A percentile compares a stretch with the other conserved stretches of the same genome.
These are phyloP conservation scores for Aspergillus jensenii DNA, from an alignment of 2,329 filamentous ascomycete species.

Conservation along the genomic window DNA sequence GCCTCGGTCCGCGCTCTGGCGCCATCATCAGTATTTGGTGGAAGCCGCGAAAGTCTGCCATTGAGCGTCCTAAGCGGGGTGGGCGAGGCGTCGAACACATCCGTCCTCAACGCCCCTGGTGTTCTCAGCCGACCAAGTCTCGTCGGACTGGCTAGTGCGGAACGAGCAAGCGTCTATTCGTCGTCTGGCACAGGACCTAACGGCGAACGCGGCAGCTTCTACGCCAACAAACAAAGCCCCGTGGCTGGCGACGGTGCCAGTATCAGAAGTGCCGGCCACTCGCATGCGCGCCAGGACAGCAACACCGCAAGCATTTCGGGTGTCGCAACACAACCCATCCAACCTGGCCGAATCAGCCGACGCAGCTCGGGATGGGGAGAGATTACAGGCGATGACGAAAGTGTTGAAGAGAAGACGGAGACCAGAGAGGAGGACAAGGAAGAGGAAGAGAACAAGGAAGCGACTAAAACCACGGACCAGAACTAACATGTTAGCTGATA, in stretches of 20 bases:
- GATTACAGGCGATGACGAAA: slow-evolving; percentile 35
- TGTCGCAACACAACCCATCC: slow-evolving; percentile 58
- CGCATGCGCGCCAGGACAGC: slow-evolving; percentile 79
- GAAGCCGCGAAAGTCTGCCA: slow-evolving; percentile 63
- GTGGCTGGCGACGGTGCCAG: slow-evolving; percentile 68
- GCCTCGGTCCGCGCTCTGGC: slow-evolving; percentile 65
- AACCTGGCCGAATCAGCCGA: slow-evolving; percentile 43
- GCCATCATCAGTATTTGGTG: slow-evolving; percentile 64
- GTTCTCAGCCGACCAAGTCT: slow-evolving; percentile 51
- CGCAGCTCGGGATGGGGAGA: slow-evolving; percentile 48
- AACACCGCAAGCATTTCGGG: slow-evolving; percentile 70
- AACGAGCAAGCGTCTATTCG: slow-evolving; percentile 72
- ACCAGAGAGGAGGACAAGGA: slow-evolving; percentile 9
- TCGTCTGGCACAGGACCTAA: slow-evolving; percentile 64
- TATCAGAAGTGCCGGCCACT: slow-evolving; percentile 72
- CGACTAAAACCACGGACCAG: neutral
- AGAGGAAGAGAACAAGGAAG: slow-evolving; percentile 13
- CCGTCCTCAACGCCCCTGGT: slow-evolving; percentile 40
- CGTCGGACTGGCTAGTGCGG: slow-evolving; percentile 55
- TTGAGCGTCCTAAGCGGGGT: slow-evolving; percentile 60
- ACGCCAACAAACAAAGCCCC: slow-evolving; percentile 54
- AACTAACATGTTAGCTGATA: neutral
- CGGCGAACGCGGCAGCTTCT: slow-evolving; percentile 79
- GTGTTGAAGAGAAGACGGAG: slow-evolving; percentile 29
- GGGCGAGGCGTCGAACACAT: slow-evolving; percentile 44